Evolutionary conservation across 495 filamentous ascomycete species (phyloP).

Genomic region (Neurospora discreta): DNA sequence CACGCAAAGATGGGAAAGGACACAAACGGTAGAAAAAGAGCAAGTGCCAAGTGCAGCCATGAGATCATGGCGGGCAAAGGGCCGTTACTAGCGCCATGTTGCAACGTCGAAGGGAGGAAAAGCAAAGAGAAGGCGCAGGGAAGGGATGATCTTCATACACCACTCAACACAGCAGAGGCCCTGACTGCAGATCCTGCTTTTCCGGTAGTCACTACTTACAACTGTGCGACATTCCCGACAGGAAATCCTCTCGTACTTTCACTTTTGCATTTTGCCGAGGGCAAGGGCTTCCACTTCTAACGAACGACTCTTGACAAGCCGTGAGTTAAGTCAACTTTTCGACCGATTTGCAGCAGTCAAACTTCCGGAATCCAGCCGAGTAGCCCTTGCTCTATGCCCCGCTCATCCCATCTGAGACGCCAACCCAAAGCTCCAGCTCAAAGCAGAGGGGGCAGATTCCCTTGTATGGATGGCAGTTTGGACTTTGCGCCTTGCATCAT

Average conservation of each 20-base stretch:
- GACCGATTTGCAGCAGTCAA: not conserved
- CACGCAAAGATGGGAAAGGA: not conserved
- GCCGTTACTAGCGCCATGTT: not conserved
- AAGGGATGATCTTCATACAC: not conserved
- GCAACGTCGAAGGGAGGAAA: not conserved
- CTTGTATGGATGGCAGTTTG: not conserved
- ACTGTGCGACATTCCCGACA: no score
- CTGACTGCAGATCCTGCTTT: not conserved
- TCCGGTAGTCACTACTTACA: no score
- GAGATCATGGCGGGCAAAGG: not conserved
- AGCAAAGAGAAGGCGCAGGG: not conserved
- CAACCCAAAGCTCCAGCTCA: not conserved
- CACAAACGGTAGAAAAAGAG: not conserved
- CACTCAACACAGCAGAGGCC: not conserved
- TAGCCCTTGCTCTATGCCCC: not conserved
- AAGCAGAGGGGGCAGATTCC: not conserved
- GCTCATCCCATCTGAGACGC: not conserved
- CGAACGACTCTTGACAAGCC: not conserved
- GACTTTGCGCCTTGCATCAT: not conserved
- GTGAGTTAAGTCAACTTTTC: not conserved
- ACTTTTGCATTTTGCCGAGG: not conserved
- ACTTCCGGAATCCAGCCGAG: not conserved
- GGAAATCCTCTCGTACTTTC: not conserved
- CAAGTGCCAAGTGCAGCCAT: not conserved
- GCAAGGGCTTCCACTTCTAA: not conserved